These are phyloP conservation scores for Myriosclerotinia duriaeana DNA, from an alignment of 2,329 filamentous ascomycete species.

Conservation along the genomic window DNA sequence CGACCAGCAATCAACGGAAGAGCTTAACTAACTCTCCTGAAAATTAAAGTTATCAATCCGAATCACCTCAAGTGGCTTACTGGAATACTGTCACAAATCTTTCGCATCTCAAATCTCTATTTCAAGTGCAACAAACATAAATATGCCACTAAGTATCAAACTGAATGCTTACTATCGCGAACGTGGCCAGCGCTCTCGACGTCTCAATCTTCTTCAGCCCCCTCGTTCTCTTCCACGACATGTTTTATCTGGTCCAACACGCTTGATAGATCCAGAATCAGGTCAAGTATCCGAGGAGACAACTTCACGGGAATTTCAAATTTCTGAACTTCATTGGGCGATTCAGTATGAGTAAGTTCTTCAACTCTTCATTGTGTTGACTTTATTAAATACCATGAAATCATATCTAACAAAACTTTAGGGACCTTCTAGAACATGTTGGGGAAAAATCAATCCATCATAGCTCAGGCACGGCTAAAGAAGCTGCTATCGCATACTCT, in stretches of 20 bases:
- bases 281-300: slow-evolving; percentile 6
- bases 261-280: slow-evolving; percentile 1
- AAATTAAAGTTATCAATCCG: neutral
- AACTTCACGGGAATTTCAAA: neutral
- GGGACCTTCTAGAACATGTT: neutral
- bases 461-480: too few relatives aligned
- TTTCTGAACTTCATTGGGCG: slow-evolving; percentile 3
- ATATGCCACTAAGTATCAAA: neutral
- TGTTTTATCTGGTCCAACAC: neutral
- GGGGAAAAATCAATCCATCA: neutral
- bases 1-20: too few relatives aligned
- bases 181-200: neutral
- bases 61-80: neutral
- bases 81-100: neutral
- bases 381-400: neutral
- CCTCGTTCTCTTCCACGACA: neutral
- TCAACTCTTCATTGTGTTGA: too few relatives aligned
- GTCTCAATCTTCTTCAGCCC: slow-evolving; percentile 3
- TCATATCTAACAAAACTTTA: neutral
- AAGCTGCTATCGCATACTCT: too few relatives aligned
- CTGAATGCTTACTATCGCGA: slow-evolving; percentile 7
- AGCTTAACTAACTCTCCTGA: too few relatives aligned
- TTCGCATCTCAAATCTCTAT: neutral
- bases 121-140: neutral
- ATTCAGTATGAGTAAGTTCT: neutral